These are phyloP conservation scores for Fusarium subtropicale DNA, from an alignment of 2,329 filamentous ascomycete species.

Conservation along the genomic window DNA sequence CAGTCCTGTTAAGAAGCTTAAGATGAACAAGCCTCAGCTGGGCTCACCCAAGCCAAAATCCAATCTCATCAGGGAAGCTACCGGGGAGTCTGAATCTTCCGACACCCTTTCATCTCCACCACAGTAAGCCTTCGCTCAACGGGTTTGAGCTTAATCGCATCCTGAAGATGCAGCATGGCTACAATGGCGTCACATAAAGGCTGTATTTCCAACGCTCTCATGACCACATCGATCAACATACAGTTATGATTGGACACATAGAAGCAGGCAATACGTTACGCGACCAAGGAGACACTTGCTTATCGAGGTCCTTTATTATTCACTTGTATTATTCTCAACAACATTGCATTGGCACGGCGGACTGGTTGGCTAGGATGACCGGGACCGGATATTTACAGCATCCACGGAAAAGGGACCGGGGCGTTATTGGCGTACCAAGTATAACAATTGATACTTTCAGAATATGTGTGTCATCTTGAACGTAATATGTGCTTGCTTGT, in stretches of 20 bases:
- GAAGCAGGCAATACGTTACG: slow-evolving; percentile 38
- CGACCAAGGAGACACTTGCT: slow-evolving; percentile 26
- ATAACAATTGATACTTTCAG: slow-evolving; percentile 43
- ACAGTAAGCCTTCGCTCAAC: slow-evolving; percentile 16
- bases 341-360: slow-evolving; percentile 46
- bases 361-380: slow-evolving; percentile 44
- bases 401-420: slow-evolving; percentile 47
- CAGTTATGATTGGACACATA: slow-evolving; percentile 46
- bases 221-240: slow-evolving; percentile 8
- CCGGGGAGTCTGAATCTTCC: slow-evolving; percentile 67
- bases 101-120: slow-evolving; percentile 68
- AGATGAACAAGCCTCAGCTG: slow-evolving; percentile 59
- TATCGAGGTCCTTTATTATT: slow-evolving; percentile 32
- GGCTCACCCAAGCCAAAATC: slow-evolving; percentile 62
- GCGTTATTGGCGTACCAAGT: slow-evolving; percentile 46
- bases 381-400: slow-evolving; percentile 47
- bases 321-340: slow-evolving; percentile 44
- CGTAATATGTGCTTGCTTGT: slow-evolving; percentile 13
- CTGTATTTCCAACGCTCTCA: slow-evolving; percentile 2
- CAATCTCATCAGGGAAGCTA: slow-evolving; percentile 59
- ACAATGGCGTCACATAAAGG: not conserved
- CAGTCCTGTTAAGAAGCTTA: slow-evolving; percentile 58
- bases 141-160: not conserved
- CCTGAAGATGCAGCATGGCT: slow-evolving; percentile 3
- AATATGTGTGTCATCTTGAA: slow-evolving; percentile 12